Base-by-base conservation (phyloP, 1,284 basidiomycete species). In the Tremellales sp. region DNA sequence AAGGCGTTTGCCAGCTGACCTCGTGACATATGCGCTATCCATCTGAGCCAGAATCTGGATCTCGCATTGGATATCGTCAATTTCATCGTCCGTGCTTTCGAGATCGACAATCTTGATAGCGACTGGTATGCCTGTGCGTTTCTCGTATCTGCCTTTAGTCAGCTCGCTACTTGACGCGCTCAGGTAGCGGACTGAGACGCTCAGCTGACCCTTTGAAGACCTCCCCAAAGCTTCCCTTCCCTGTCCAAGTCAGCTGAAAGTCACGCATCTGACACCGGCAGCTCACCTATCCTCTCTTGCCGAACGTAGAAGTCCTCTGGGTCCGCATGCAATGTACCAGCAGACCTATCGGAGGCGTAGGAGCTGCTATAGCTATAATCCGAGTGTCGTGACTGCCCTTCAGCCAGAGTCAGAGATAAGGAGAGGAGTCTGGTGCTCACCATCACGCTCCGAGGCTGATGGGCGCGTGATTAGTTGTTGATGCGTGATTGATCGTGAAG, bases 31-130 rank as follows among this genome's bases (percentile, higher is more conserved):
- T 33, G 88, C 84, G 42, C 91, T 96, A 75, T 97, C 94, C 57
- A 98, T 76, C 72, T 97, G 94, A n/a, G 90, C 92, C 19, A 99
- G 82, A 57, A 97, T 97, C 73, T 94, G 89, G 55, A 98, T 98
- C 75, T 99, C 96, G 72, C 96, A 91, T 66, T 98, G 94, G 52
- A 99, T 97, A 75, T 98, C 94, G 73, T 97, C 93, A 71, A 98
- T 97, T 78, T 99, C 96, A 68, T 99, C 96, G 73, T 97, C 94
- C 45, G 94, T 93, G 65, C 89, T 91, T 75, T 99, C 94, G 31
- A 99, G 82, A 77, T 98, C 92, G 72, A 98, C 97, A 61, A 97
- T 93, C 82, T 97, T 97, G 79, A 97, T 96, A 36, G 91, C 91
- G 29, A 96, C 92, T 1, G 91, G 91, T 75, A 86, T 85, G 69